phyloP scores from a whole-genome alignment of 148 eudicot genomes.

The Polygonum aviculare region DNA sequence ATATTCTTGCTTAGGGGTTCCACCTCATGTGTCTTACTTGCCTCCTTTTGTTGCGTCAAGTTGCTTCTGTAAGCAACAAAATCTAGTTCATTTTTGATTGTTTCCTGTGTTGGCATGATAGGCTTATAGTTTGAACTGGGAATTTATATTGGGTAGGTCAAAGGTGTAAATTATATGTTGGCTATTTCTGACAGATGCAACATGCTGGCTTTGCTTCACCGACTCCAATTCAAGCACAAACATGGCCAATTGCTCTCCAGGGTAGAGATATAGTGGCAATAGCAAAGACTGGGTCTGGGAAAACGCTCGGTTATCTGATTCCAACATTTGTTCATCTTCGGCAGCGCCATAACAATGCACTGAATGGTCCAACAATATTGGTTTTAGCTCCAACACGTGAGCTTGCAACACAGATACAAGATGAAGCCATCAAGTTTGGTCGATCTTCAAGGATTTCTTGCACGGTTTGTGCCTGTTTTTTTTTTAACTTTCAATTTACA shows the following conservation, averaged over 20 bases:
- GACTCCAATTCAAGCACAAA: conserved; percentile 97
- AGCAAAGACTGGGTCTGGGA: conserved; percentile 98
- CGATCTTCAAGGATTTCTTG: conserved; percentile 74
- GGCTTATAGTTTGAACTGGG: neutral
- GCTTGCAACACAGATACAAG: conserved; percentile 93
- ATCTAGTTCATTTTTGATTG: conserved; percentile 22
- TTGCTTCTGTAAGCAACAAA: conserved; percentile 99
- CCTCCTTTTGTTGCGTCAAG: conserved; percentile 88
- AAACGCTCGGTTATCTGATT: conserved; percentile 88
- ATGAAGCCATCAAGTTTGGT: conserved; percentile 87
- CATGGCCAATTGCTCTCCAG: conserved; percentile 97
- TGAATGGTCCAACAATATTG: conserved; percentile 79
- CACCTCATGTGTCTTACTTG: conserved; percentile 63
- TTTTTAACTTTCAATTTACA: neutral
- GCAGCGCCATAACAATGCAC: conserved; percentile 62
- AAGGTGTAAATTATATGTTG: neutral
- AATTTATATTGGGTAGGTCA: neutral
- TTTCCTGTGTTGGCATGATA: conserved; percentile 3
- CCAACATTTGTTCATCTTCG: conserved; percentile 88
- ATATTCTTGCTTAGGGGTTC: conserved; percentile 79
- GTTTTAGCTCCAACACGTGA: conserved; percentile 96
- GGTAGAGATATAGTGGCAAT: conserved; percentile 89
- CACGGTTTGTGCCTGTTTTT: conserved; percentile 37
- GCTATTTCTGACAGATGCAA: conserved; percentile 42
- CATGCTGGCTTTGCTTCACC: conserved; percentile 86